Evolutionary conservation across 495 filamentous ascomycete genomes (phyloP), one percentile per base, ranked within the genome.

Genomic region (Cercophora newfieldiana): DNA sequence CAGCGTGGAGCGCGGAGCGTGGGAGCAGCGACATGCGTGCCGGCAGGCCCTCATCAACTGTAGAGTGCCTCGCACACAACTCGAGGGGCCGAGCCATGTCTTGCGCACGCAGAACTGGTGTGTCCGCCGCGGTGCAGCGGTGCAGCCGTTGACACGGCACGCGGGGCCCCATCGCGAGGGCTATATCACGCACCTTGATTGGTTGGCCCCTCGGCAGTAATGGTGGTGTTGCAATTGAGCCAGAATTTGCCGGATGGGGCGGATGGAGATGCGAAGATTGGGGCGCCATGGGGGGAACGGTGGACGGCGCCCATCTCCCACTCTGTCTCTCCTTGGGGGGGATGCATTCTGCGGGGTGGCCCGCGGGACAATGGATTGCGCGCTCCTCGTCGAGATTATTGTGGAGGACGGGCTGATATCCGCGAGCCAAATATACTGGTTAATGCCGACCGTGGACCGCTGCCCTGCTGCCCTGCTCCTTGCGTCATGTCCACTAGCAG

Each of bases 141-240:
- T 33, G 30, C 30, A 33, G 30, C 4, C 12, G 37, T 44, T 25
- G 65, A 64, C 28, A 64, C 60, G 66, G 66, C 55, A 68, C 59
- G 65, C 61, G 65, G 50, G 29, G 55, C 37, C 25, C 65, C 51
- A 57, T 63, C 50, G 37, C 18, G 59, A 28, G 29, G 49, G 49
- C 51, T 37, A 61, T 28, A 55, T 50, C 21, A 31, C 2, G 48
- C 7, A 21, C 48, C 50, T 18, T 69, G 68, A 66, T 67, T 67
- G 68, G 61, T 55, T 7, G 33, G 61, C 18, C 29, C 28, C 30
- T 56, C 51, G 64, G 44, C 10, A 57, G 61, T 31, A 50, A 24
- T 58, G 49, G 55, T 57, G 61, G 60, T 66, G 68, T 64, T 56
- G 61, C 61, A 67, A 67, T 70, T 70, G 64, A 70, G 68, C 65